Conservation (phyloP, 1,284 basidiomycete species). For the Ustilago vetiveriae region DNA sequence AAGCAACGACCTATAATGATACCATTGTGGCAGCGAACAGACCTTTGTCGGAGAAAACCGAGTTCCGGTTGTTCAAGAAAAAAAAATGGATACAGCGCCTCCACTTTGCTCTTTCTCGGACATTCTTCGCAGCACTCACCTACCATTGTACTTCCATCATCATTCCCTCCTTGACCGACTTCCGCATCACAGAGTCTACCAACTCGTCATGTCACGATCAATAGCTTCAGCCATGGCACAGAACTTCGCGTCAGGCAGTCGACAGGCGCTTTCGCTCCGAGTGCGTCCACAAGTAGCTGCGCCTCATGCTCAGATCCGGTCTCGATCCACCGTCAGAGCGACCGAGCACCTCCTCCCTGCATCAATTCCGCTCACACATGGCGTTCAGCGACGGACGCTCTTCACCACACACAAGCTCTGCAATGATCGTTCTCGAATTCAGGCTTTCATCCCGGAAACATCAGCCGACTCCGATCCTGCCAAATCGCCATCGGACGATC, state of each 20-base stretch:
- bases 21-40: neutral
- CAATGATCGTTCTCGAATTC: constrained; percentile 10
- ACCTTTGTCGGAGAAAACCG: neutral
- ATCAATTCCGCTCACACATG: neutral
- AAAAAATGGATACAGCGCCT: neutral
- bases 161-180: neutral
- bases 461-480: neutral
- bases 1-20: too few relatives aligned
- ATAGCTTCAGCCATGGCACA: constrained; percentile 1
- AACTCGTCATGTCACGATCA: constrained; percentile 11
- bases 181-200: too few relatives aligned
- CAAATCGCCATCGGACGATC: neutral
- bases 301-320: neutral
- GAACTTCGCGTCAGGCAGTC: constrained; percentile 26
- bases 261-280: neutral
- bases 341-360: neutral
- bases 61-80: neutral
- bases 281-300: neutral
- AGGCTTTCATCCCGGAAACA: constrained; percentile 16
- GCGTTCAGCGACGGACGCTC: constrained; percentile 3
- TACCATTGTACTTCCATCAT: neutral
- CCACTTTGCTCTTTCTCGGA: neutral
- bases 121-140: neutral
- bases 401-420: neutral
- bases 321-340: constrained; percentile 1